A percentile compares a stretch with the other conserved stretches of the same genome.
These are phyloP conservation scores for Narthecium ossifragum DNA, from an alignment of 106 monocot genomes.

Conservation along the genomic window DNA sequence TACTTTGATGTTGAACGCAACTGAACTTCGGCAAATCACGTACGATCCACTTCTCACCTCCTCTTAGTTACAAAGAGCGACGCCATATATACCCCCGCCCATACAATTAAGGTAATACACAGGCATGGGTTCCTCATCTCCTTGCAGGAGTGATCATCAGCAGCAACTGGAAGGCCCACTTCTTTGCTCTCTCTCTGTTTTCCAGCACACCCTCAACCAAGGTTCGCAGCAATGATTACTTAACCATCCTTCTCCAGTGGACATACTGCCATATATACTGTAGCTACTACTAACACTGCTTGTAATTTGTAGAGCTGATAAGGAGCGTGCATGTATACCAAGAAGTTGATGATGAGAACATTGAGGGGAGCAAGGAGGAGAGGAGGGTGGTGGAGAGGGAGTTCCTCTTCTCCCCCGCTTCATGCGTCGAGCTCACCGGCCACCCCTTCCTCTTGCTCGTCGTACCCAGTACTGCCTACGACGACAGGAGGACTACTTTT, in stretches of 20 bases:
- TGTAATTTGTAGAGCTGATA: conserved; percentile 6
- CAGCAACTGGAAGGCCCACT: no score
- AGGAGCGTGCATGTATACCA: conserved; percentile 28
- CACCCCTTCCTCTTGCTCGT: neutral
- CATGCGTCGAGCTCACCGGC: conserved; percentile 9
- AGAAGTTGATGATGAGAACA: no score
- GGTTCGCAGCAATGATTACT: conserved; percentile 2
- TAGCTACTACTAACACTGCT: neutral
- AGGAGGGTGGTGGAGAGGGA: conserved; percentile 26
- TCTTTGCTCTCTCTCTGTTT: conserved; percentile 12
- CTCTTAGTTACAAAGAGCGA: no score
- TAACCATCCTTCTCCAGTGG: neutral
- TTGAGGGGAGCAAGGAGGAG: neutral
- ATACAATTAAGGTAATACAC: no score
- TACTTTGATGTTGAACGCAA: no score
- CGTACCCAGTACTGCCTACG: neutral
- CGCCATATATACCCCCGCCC: no score
- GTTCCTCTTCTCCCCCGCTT: conserved; percentile 21
- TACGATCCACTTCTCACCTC: no score
- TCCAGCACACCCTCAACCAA: conserved; percentile 20
- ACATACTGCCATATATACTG: neutral
- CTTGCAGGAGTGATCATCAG: no score
- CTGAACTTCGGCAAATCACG: no score
- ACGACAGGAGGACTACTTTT: neutral
- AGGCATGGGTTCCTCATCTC: no score